These are phyloP conservation scores for Echeveria elegans DNA, from an alignment of 164 flowering plant species.

Conservation along the genomic window DNA sequence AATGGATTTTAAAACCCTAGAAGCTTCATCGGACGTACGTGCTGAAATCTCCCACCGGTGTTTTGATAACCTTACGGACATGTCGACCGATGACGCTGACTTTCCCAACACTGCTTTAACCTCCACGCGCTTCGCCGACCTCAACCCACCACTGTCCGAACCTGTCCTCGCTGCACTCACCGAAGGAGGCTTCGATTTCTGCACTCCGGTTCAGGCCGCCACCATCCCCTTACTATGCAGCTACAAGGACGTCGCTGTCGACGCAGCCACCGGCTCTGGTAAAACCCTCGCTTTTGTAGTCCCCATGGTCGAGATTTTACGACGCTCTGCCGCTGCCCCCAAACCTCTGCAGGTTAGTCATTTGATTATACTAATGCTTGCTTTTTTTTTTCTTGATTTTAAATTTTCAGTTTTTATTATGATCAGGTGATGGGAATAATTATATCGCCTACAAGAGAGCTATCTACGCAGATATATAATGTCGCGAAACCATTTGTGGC, in stretches of 20 bases:
- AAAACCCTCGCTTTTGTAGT: slow-evolving; percentile 87
- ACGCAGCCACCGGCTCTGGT: too few species aligned
- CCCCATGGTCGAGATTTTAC: slow-evolving; percentile 80
- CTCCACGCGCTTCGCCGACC: slow-evolving; percentile 44
- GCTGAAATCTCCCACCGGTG: too few species aligned
- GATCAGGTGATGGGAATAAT: slow-evolving; percentile 72
- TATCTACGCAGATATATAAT: slow-evolving; percentile 75
- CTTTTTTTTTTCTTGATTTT: too few species aligned
- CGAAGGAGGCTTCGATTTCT: too few species aligned
- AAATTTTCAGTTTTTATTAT: background rate
- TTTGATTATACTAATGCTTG: too few species aligned
- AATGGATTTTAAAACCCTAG: too few species aligned
- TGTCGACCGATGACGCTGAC: slow-evolving; percentile 9
- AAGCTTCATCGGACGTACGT: too few species aligned
- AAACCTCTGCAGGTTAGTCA: slow-evolving; percentile 63
- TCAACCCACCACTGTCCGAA: too few species aligned
- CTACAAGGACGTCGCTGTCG: slow-evolving; percentile 85
- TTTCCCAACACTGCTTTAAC: slow-evolving; percentile 48
- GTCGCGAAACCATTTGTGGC: slow-evolving; percentile 83
- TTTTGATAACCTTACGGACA: slow-evolving; percentile 3
- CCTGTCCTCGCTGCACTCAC: too few species aligned
- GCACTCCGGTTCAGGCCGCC: too few species aligned
- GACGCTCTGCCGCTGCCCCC: slow-evolving; percentile 40
- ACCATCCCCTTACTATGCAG: slow-evolving; percentile 60
- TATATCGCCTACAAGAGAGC: slow-evolving; percentile 87